These are phyloP conservation scores for Periconia sp. DNA, from an alignment of 2,329 filamentous ascomycete genomes.

Conservation along the genomic window DNA sequence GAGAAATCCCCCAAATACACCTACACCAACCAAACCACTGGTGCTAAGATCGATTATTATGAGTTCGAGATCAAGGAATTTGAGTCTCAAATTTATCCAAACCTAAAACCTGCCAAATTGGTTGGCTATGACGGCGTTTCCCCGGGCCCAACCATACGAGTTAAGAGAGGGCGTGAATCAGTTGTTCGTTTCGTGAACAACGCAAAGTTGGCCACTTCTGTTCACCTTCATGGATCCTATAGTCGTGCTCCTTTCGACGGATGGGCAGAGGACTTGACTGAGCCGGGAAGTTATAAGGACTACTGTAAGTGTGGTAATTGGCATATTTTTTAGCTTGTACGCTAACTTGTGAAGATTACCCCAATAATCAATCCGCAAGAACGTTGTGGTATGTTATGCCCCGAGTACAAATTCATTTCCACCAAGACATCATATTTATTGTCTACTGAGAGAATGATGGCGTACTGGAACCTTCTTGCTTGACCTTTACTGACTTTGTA, in stretches of 20 bases:
- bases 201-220: conserved; percentile 48
- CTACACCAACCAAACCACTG: conserved; percentile 37
- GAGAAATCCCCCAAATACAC: conserved; percentile 46
- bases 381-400: conserved; percentile 49
- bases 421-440: too few relatives aligned
- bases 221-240: conserved; percentile 42
- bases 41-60: conserved; percentile 49
- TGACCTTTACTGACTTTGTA: too few relatives aligned
- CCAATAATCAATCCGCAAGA: conserved; percentile 56
- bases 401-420: conserved; percentile 41
- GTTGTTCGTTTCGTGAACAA: conserved; percentile 60
- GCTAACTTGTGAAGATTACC: conserved; percentile 49
- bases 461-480: too few relatives aligned
- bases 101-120: conserved; percentile 44
- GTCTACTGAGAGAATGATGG: too few relatives aligned
- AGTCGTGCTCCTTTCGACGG: conserved; percentile 52
- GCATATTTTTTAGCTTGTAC: neutral
- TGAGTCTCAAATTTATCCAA: conserved; percentile 47
- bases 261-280: conserved; percentile 58
- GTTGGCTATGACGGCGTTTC: conserved; percentile 60
- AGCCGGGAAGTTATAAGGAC: conserved; percentile 55
- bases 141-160: conserved; percentile 57
- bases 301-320: conserved; percentile 22
- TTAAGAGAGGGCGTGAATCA: conserved; percentile 53
- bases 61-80: conserved; percentile 50